Evolutionary conservation across 2,329 filamentous ascomycete genomes (phyloP), one percentile per base, ranked within the genome.

Genomic region (Akanthomyces muscarius): DNA sequence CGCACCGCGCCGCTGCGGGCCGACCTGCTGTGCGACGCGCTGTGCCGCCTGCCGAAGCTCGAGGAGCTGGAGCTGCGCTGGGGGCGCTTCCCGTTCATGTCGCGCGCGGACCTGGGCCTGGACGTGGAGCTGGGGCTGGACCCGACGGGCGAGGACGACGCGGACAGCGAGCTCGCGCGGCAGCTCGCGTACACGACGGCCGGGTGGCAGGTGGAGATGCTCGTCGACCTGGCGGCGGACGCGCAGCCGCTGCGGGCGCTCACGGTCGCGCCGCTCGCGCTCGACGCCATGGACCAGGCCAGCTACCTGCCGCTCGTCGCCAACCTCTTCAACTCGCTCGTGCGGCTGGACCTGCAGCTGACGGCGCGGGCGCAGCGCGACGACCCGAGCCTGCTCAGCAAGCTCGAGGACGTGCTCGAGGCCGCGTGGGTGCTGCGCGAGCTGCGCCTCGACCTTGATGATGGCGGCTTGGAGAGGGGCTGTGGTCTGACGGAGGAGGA

Each of bases 321-420:
- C 33, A 60, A 60, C 56, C 30, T 60, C 25, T 60, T 60, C 56
- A 41, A 52, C 56, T 60, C 56, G 56, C 56, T 60, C 28, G 33
- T 42, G 33, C 56, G 47, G 8, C 56, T 60, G 13, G 56, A 60
- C 56, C 36, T 60, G 33, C 42, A 23, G 30, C n/a, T 60, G n/a
- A 42, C 56, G 23, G 16, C 45, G n/a, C n/a, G 21, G 11, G 36
- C 56, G 36, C 56, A 42, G 56, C 45, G 33, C 45, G 33, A 23
- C 21, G 56, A 60, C 47, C 56, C 44, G 33, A 11, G 5, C 30
- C 14, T 51, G 21, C 56, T 60, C 14, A 60, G 56, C 56, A 60
- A 60, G 56, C 47, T 60, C 30, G 56, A 51, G 18, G 47, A 60
- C 47, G 21, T 60, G 21, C 56, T 60, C 30, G 56, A 38, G 23